Conservation (phyloP, 495 filamentous ascomycete genomes). For the Annulohypoxylon nitens region DNA sequence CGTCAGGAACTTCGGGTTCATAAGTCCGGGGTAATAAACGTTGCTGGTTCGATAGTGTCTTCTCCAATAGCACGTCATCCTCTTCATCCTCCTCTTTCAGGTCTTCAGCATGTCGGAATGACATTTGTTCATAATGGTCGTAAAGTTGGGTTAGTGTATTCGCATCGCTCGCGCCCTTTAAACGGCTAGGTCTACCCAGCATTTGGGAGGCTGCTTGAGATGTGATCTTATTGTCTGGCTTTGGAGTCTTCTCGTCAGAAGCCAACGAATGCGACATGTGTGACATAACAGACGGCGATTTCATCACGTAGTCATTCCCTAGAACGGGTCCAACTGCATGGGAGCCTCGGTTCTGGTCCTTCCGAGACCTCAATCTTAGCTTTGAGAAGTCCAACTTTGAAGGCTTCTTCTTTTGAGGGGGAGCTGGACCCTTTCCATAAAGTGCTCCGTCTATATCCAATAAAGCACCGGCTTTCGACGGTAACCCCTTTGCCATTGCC, state of each 20-base stretch:
- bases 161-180: conserved; percentile 51
- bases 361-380: conserved; percentile 50
- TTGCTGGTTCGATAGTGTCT: conserved; percentile 12
- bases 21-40: conserved; percentile 30
- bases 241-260: conserved; percentile 35
- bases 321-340: conserved; percentile 41
- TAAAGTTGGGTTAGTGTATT: conserved; percentile 60
- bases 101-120: conserved; percentile 52
- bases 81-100: conserved; percentile 54
- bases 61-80: conserved; percentile 27
- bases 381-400: conserved; percentile 62
- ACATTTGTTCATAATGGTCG: conserved; percentile 66
- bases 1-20: conserved; percentile 31
- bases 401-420: conserved; percentile 63
- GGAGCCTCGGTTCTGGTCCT: conserved; percentile 37
- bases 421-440: conserved; percentile 23
- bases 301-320: conserved; percentile 51
- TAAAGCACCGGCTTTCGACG: conserved; percentile 57
- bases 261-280: conserved; percentile 46
- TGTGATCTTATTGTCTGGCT: conserved; percentile 44
- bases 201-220: conserved; percentile 38
- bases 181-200: conserved; percentile 49
- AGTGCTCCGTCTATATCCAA: conserved; percentile 57
- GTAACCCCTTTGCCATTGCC: conserved; percentile 66
- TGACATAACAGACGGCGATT: conserved; percentile 59